phyloP scores from a whole-genome alignment of 352 stramenopile genomes.

The Globisporangium spiculum region DNA sequence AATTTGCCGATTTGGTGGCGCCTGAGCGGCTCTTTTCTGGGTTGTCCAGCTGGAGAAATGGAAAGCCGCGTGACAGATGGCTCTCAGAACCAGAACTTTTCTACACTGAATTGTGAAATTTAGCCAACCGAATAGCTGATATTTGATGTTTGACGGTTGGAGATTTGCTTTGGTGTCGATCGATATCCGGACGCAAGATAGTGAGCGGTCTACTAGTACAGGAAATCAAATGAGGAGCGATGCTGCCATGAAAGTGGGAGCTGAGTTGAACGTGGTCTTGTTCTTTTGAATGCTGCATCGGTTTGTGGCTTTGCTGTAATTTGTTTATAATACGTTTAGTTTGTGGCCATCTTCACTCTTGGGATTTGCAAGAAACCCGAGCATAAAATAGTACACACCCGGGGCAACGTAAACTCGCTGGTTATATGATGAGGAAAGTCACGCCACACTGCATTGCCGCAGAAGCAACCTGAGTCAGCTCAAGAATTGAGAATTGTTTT shows the following conservation, averaged over 20 bases:
- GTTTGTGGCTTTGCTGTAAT: neutral
- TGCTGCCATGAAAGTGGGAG: neutral
- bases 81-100: neutral
- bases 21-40: neutral
- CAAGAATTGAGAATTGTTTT: neutral
- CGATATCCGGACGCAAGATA: neutral
- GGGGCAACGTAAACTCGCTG: neutral
- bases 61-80: neutral
- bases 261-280: neutral
- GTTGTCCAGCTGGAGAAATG: slow-evolving; percentile 5
- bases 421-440: neutral
- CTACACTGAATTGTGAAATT: neutral
- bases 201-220: no score
- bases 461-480: neutral
- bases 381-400: neutral
- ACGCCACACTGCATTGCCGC: neutral
- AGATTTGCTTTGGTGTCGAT: neutral
- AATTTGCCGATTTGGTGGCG: neutral
- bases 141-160: neutral
- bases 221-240: no score
- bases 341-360: neutral
- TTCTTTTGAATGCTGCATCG: neutral
- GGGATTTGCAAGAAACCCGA: neutral
- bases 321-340: neutral
- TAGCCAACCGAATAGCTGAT: neutral